These are phyloP conservation scores for Cnidoscolus chayamansa DNA, from an alignment of 441 rosid genomes.

Conservation along the genomic window DNA sequence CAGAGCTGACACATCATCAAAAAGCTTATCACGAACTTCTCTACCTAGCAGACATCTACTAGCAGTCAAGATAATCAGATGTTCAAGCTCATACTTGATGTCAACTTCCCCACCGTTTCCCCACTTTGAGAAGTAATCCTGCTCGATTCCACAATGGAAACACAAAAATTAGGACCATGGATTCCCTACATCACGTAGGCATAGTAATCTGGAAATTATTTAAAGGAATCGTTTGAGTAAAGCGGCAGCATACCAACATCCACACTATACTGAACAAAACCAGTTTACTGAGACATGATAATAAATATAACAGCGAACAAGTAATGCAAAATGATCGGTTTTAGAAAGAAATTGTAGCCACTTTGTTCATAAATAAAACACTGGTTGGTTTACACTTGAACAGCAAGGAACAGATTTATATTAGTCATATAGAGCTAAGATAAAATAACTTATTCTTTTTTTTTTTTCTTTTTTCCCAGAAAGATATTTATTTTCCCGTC, in stretches of 20 bases:
- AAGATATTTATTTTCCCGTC: too few relatives aligned
- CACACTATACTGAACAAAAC: background rate
- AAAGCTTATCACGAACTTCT: slow-evolving; percentile 96
- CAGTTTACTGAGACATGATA: background rate
- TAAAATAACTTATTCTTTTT: background rate
- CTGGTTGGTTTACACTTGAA: background rate
- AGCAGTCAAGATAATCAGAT: slow-evolving; percentile 94
- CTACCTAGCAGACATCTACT: slow-evolving; percentile 93
- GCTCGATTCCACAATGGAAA: slow-evolving; percentile 26
- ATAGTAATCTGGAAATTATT: background rate
- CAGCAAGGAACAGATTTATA: background rate
- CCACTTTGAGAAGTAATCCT: slow-evolving; percentile 96
- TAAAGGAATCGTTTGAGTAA: background rate
- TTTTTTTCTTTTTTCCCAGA: too few relatives aligned
- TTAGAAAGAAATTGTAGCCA: background rate
- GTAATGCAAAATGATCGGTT: too few relatives aligned
- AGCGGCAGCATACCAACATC: background rate
- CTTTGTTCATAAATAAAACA: background rate
- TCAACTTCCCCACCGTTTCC: slow-evolving; percentile 95
- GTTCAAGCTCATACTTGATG: slow-evolving; percentile 87
- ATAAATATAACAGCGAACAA: background rate
- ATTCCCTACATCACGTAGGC: background rate
- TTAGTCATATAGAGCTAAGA: background rate
- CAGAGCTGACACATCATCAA: slow-evolving; percentile 87
- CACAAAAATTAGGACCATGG: slow-evolving; percentile 16